Evolutionary conservation across 257 asterid genomes (phyloP).

Genomic region (Buddleja alternifolia): DNA sequence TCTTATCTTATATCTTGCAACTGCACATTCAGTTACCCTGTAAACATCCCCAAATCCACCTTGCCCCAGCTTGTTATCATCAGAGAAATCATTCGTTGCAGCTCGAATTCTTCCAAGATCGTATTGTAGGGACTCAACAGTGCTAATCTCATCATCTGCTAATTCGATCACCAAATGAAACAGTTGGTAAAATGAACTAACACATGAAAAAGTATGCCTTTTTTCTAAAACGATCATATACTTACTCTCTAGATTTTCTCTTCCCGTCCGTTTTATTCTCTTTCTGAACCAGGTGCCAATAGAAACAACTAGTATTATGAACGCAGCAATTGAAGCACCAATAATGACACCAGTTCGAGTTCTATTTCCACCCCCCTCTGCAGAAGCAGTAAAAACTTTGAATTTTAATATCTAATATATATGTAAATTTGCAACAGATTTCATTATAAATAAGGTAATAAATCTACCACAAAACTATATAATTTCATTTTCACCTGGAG

Average conservation of each 20-base stretch:
- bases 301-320: not conserved
- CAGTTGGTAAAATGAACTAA: too few species aligned
- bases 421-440: too few species aligned
- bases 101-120: constrained; percentile 17
- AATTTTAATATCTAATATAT: too few species aligned
- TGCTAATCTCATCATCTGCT: constrained; percentile 7
- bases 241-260: not conserved
- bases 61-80: constrained; percentile 25
- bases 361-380: not conserved
- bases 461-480: too few species aligned
- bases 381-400: not conserved
- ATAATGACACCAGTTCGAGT: not conserved
- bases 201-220: too few species aligned
- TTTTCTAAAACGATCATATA: too few species aligned
- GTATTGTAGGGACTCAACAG: constrained; percentile 24
- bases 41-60: constrained; percentile 37
- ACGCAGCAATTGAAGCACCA: constrained; percentile 1
- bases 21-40: constrained; percentile 17
- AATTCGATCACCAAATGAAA: not conserved
- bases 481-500: not conserved
- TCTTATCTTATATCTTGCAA: not conserved
- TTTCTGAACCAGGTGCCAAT: not conserved
- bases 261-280: not conserved
- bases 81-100: constrained; percentile 30
- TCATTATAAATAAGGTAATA: too few species aligned